Conservation (phyloP, 139 green algal species). For the Gonium pectorale region DNA sequence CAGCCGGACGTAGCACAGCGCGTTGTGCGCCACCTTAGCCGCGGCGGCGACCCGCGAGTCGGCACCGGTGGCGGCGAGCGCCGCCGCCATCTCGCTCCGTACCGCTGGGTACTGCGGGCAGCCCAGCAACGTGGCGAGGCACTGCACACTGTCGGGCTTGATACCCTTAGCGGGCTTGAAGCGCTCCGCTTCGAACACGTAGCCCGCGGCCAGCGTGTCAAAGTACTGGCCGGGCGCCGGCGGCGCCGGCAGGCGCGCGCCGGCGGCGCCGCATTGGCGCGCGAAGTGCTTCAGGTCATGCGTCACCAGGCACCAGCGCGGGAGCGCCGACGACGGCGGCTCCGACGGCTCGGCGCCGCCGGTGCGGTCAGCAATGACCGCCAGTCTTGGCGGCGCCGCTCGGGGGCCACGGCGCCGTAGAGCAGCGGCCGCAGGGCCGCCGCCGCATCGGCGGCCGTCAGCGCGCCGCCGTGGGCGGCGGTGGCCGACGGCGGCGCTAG, state of each 20-base stretch:
- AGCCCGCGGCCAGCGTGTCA: not conserved
- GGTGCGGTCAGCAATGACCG: not conserved
- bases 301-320: not conserved
- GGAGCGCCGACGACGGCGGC: too few relatives aligned
- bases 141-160: not conserved
- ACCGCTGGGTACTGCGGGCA: not conserved
- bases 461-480: not conserved
- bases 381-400: not conserved
- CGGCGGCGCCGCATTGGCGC: not conserved
- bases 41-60: not conserved
- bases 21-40: not conserved
- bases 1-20: not conserved
- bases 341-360: too few relatives aligned
- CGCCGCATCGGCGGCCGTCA: not conserved
- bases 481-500: not conserved
- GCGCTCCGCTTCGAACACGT: not conserved
- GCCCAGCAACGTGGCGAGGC: not conserved
- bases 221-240: not conserved
- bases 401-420: too few relatives aligned
- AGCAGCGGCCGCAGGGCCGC: not conserved
- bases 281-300: slow-evolving; percentile 22
- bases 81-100: not conserved
- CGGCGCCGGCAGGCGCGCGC: not conserved
- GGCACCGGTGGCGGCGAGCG: too few relatives aligned
- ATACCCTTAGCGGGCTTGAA: not conserved